Conservation (phyloP, 768 basidiomycete genomes). For the Xerocomus brunneocitrinus region DNA sequence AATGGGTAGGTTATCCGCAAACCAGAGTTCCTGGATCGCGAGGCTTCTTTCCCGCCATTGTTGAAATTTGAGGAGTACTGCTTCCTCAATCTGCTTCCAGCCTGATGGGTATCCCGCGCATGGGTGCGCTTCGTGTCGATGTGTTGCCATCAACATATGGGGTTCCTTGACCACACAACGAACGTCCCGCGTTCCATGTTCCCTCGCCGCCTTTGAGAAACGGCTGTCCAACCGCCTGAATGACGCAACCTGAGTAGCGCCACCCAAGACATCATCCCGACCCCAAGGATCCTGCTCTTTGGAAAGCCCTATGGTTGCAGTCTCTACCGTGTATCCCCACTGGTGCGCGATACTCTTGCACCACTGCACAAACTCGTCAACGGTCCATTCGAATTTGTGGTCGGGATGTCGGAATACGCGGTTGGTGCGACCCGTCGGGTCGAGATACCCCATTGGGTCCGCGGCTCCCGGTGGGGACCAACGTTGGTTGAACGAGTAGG, state of each 20-base stretch:
- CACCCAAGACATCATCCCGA: constrained; percentile 59
- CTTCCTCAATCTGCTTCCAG: constrained; percentile 44
- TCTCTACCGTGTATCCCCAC: constrained; percentile 71
- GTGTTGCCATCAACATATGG: constrained; percentile 47
- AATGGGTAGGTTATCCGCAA: constrained; percentile 34
- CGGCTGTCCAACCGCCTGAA: constrained; percentile 49
- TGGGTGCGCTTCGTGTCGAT: constrained; percentile 50
- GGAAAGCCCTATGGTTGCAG: constrained; percentile 56
- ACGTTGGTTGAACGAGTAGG: constrained; percentile 75
- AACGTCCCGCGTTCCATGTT: constrained; percentile 5
- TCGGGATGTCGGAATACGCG: constrained; percentile 77
- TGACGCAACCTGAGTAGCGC: constrained; percentile 62
- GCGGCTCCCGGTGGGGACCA: constrained; percentile 55
- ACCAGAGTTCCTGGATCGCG: constrained; percentile 43
- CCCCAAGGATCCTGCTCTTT: constrained; percentile 65
- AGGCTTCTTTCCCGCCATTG: constrained; percentile 46
- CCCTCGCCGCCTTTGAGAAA: constrained; percentile 31
- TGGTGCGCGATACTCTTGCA: constrained; percentile 50
- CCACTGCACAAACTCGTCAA: constrained; percentile 64
- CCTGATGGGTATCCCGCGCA: constrained; percentile 40
- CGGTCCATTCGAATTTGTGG: constrained; percentile 89
- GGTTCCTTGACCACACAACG: constrained; percentile 11
- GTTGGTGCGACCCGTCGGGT: constrained; percentile 72
- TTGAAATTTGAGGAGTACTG: constrained; percentile 52
- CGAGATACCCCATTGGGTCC: constrained; percentile 49